Percentiles rank a stretch among this genome's conserved stretches.
phyloP scores from a whole-genome alignment of 129 eudicot species.

The carrot (Daucus carota) region DH1_v3.0 NC_030386.2:3359001-3359500 shows the following conservation, averaged over 20 bases:
- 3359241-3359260: background rate
- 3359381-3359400: background rate
- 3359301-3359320: background rate
- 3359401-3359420: background rate
- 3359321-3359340: background rate
- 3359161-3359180: slow-evolving; percentile 82
- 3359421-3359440: background rate
- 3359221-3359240: background rate
- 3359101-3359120: slow-evolving; percentile 85
- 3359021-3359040: slow-evolving; percentile 99
- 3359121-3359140: slow-evolving; percentile 92
- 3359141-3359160: slow-evolving; percentile 98
- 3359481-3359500: background rate
- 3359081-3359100: slow-evolving; percentile 96
- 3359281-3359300: background rate
- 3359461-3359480: background rate
- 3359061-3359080: slow-evolving; percentile 87
- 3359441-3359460: background rate
- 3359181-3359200: slow-evolving; percentile 48
- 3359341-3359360: background rate
- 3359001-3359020: slow-evolving; percentile 16
- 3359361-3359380: background rate
- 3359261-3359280: background rate
- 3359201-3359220: background rate
- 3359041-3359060: slow-evolving; percentile 96